phyloP scores from a whole-genome alignment of 768 basidiomycete genomes.

The Amanita polypyramis region DNA sequence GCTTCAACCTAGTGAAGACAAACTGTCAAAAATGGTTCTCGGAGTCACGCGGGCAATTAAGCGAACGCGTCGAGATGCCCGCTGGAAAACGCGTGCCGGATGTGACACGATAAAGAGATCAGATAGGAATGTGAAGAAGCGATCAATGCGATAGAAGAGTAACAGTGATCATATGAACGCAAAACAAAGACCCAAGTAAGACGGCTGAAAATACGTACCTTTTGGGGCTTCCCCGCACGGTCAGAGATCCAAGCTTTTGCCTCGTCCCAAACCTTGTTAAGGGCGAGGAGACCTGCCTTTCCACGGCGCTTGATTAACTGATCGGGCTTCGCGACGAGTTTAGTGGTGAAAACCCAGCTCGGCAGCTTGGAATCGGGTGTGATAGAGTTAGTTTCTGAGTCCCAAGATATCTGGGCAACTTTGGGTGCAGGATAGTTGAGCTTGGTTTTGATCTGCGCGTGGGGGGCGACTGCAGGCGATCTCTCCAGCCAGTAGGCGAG shows the following conservation, averaged over 20 bases:
- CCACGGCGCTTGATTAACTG: slow-evolving; percentile 99
- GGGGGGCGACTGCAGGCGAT: slow-evolving; percentile 68
- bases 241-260: slow-evolving; percentile 81
- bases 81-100: slow-evolving; percentile 11
- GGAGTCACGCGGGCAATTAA: slow-evolving; percentile 5
- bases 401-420: slow-evolving; percentile 87
- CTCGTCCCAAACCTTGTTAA: slow-evolving; percentile 90
- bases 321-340: slow-evolving; percentile 95
- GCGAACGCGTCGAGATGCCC: slow-evolving; percentile 14
- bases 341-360: slow-evolving; percentile 71
- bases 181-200: background rate
- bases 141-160: background rate
- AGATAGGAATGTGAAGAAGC: slow-evolving; percentile 6
- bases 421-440: slow-evolving; percentile 58
- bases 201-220: slow-evolving; percentile 38
- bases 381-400: slow-evolving; percentile 49
- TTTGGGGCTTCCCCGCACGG: slow-evolving; percentile 86
- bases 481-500: slow-evolving; percentile 96
- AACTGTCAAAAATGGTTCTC: slow-evolving; percentile 9
- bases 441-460: slow-evolving; percentile 39
- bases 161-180: slow-evolving; percentile 5
- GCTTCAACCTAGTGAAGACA: slow-evolving; percentile 63
- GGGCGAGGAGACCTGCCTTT: slow-evolving; percentile 89
- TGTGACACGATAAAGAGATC: slow-evolving; percentile 11
- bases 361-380: slow-evolving; percentile 50